Base-by-base conservation (phyloP, 2,329 filamentous ascomycete species). In the Fusarium secorum region DNA sequence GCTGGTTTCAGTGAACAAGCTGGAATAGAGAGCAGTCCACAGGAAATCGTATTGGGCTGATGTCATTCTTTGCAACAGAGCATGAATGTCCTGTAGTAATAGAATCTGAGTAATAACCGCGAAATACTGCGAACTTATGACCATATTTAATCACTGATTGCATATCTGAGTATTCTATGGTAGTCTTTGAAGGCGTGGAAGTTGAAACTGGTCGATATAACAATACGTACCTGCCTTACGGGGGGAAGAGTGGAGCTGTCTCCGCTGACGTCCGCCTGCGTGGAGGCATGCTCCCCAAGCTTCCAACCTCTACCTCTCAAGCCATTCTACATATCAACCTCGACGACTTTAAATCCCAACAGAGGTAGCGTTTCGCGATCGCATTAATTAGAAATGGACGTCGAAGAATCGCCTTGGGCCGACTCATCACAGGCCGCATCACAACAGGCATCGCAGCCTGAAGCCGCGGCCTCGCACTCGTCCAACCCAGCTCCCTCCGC, bases 401-500 rank as follows among this genome's bases (percentile, higher is more conserved):
- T 85, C 68, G 84, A 85, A 77, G 84, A 87, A 75, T 85, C 85
- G 58, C 85, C 85, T 22, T 87, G 85, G 85, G 85, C 85, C 75
- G 85, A 87, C 77, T 81, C 83, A 38, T 77, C 74, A 68, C 76
- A 79, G 64, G 73, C 78, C 53, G 49, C 66, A 56, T 79, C 81
- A 61, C 75, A 81, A 53, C 70, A 72, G 65, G 78, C 81, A 52
- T 71, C 76, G 60, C 71, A 76, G 62, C 56, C 65, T 44, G 77
- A 79, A 72, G 72, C 73, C 36, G 62, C 77, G 64, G 74, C 75
- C 64, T 75, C 77, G 48, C 79, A 80, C 64, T 66, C 76, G 49
- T 62, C 76, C 45, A 65, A 78, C 38, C 67, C 75, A 49, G 74
- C 76, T 46, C 60, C 76, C 45, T 52, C 78, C 39, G 62, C 77